Percentiles rank a stretch among this genome's conserved stretches.
Evolutionary conservation across 768 basidiomycete species (phyloP).

Genomic region (Amanita muscaria): DNA sequence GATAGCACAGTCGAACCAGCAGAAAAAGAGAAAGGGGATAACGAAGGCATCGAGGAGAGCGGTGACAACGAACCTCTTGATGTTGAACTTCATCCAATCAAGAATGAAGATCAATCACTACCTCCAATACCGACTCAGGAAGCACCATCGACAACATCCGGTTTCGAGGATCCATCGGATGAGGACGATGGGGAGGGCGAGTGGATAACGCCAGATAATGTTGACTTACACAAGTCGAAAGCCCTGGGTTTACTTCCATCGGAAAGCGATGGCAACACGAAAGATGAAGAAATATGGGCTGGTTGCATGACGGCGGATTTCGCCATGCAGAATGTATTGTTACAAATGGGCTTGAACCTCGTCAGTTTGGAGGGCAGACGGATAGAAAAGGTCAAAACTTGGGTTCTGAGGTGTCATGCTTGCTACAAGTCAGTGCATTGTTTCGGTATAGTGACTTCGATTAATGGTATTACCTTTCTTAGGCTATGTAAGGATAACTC

Average conservation of each 20-base stretch:
- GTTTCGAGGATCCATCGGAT: slow-evolving; percentile 72
- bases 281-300: slow-evolving; percentile 33
- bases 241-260: slow-evolving; percentile 77
- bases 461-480: neutral
- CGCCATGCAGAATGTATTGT: slow-evolving; percentile 95
- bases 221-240: slow-evolving; percentile 76
- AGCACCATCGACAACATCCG: slow-evolving; percentile 20
- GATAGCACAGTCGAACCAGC: no score
- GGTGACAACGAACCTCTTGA: slow-evolving; percentile 31
- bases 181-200: slow-evolving; percentile 83
- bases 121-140: slow-evolving; percentile 13
- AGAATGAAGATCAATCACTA: slow-evolving; percentile 18
- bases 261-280: slow-evolving; percentile 25
- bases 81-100: slow-evolving; percentile 33
- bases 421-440: slow-evolving; percentile 88
- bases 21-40: no score
- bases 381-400: slow-evolving; percentile 87
- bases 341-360: slow-evolving; percentile 89
- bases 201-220: slow-evolving; percentile 94
- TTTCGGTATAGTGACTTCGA: neutral
- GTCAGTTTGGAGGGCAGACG: slow-evolving; percentile 86
- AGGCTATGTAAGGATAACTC: slow-evolving; percentile 94
- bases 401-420: slow-evolving; percentile 95
- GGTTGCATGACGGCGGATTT: slow-evolving; percentile 99
- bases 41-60: neutral